A percentile compares a stretch with the other conserved stretches of the same genome.
Conservation (phyloP, 2,329 filamentous ascomycete species). For the Beauveria brongniartii region DNA sequence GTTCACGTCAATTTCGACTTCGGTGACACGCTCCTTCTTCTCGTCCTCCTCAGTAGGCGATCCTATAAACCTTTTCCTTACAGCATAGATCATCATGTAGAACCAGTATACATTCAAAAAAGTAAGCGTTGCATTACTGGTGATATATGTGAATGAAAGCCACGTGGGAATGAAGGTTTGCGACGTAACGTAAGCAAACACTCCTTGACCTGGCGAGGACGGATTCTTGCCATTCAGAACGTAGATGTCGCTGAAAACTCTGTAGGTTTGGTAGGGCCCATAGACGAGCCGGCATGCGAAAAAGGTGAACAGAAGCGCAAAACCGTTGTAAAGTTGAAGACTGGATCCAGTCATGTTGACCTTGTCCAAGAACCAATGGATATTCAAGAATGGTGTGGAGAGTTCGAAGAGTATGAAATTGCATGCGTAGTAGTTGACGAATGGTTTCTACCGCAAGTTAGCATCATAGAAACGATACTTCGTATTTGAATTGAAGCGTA, state of each 20-base stretch:
- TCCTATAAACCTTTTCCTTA: constrained; percentile 62
- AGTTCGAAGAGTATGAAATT: constrained; percentile 84
- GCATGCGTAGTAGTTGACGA: constrained; percentile 74
- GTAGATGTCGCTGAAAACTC: constrained; percentile 65
- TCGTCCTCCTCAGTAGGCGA: constrained; percentile 25
- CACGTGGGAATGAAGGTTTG: constrained; percentile 55
- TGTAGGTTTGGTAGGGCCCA: constrained; percentile 63
- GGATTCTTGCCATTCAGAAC: constrained; percentile 31
- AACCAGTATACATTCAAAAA: constrained; percentile 80
- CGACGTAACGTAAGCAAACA: constrained; percentile 38
- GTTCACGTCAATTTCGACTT: constrained; percentile 22
- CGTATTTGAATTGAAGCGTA: constrained; percentile 38
- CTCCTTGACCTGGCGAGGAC: constrained; percentile 25
- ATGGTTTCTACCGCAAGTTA: constrained; percentile 54
- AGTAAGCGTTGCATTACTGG: constrained; percentile 65
- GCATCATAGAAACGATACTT: neutral
- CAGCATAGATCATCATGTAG: constrained; percentile 73
- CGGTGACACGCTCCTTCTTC: constrained; percentile 20
- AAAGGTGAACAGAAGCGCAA: constrained; percentile 63
- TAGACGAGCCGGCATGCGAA: constrained; percentile 71
- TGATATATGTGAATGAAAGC: constrained; percentile 60
- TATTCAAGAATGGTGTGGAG: constrained; percentile 75
- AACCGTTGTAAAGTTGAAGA: constrained; percentile 69
- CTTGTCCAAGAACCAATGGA: constrained; percentile 92
- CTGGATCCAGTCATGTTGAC: constrained; percentile 67